These are phyloP conservation scores for Suhomyces tanzawaensis DNA, from an alignment of 805 yeast species.

Conservation along the genomic window DNA sequence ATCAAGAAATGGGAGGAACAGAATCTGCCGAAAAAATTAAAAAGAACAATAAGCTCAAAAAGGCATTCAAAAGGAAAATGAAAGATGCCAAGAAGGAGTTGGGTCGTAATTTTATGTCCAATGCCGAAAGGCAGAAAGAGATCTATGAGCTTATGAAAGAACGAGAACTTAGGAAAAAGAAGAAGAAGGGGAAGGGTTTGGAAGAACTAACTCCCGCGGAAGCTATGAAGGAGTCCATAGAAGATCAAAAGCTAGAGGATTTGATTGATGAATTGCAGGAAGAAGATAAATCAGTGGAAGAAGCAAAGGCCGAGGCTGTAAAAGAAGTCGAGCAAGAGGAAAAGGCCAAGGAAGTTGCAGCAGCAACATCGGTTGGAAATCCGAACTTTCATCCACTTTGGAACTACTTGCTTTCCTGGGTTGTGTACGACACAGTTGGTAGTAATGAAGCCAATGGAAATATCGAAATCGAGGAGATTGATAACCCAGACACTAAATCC, in stretches of 20 bases:
- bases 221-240: not conserved
- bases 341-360: not conserved
- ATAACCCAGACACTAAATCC: not conserved
- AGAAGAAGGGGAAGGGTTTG: slow-evolving; percentile 5
- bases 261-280: slow-evolving; percentile 1
- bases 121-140: slow-evolving; percentile 9
- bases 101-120: slow-evolving; percentile 13
- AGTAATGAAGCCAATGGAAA: slow-evolving; percentile 4
- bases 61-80: slow-evolving; percentile 16
- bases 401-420: slow-evolving; percentile 38
- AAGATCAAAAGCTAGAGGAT: slow-evolving; percentile 4
- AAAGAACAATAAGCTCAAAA: slow-evolving; percentile 12
- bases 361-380: slow-evolving; percentile 1
- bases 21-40: slow-evolving; percentile 4
- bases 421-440: slow-evolving; percentile 24
- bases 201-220: slow-evolving; percentile 8
- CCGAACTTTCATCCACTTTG: slow-evolving; percentile 36
- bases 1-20: slow-evolving; percentile 3
- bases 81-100: slow-evolving; percentile 24
- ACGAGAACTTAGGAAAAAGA: slow-evolving; percentile 5
- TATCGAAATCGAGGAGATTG: slow-evolving; percentile 6
- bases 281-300: slow-evolving; percentile 5
- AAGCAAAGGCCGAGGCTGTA: slow-evolving; percentile 1
- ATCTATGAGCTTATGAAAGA: slow-evolving; percentile 4
- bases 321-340: not conserved